These are phyloP conservation scores for Fagopyrum homotropicum DNA, from an alignment of 148 eudicot genomes.

Conservation along the genomic window DNA sequence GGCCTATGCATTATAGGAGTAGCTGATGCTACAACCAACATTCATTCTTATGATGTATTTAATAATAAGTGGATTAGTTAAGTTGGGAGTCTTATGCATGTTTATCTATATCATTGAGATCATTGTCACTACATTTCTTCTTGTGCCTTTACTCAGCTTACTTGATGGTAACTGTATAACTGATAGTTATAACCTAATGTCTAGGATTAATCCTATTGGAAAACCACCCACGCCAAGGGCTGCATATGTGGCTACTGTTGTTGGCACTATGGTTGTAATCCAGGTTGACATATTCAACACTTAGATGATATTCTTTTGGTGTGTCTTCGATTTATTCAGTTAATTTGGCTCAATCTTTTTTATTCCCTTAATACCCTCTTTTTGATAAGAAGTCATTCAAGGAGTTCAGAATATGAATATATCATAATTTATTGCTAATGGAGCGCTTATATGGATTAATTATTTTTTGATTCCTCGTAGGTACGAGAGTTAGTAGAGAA, in stretches of 20 bases:
- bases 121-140: neutral
- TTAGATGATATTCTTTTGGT: neutral
- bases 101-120: neutral
- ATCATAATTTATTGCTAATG: no score
- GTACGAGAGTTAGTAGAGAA: no score
- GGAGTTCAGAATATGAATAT: no score
- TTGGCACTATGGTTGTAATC: conserved; percentile 95
- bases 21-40: conserved; percentile 95
- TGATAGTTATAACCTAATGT: neutral
- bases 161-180: neutral
- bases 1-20: conserved; percentile 50
- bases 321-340: neutral
- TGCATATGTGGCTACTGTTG: conserved; percentile 98
- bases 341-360: conserved; percentile 2
- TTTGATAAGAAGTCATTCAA: no score
- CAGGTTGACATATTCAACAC: conserved; percentile 48
- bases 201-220: conserved; percentile 82
- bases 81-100: conserved; percentile 18
- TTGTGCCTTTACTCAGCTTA: neutral
- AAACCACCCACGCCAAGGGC: conserved; percentile 99
- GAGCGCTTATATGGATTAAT: no score
- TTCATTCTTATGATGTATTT: conserved; percentile 91
- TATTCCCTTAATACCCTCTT: neutral
- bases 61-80: conserved; percentile 95
- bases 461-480: no score